Evolutionary conservation across 2,329 filamentous ascomycete genomes (phyloP).

Genomic region (Chlorencoelia australis): DNA sequence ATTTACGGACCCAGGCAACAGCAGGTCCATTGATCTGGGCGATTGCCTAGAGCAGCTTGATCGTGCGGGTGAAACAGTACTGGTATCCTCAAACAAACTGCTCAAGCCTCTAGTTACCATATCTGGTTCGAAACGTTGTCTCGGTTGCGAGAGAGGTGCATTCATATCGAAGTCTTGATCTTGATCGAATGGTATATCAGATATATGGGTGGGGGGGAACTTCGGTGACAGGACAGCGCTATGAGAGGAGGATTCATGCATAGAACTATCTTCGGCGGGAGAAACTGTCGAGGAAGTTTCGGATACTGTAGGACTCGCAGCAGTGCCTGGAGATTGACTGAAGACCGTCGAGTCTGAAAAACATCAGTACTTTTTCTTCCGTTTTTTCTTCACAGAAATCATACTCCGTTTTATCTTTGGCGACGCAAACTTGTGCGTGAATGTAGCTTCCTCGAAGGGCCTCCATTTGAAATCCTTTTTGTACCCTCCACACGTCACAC

Average conservation of each 20-base stretch:
- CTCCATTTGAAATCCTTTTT: conserved; percentile 71
- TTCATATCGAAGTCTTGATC: conserved; percentile 25
- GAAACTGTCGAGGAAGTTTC: conserved; percentile 19
- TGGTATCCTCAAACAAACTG: conserved; percentile 29
- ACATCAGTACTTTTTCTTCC: conserved; percentile 11
- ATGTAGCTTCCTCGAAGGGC: conserved; percentile 54
- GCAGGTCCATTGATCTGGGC: conserved; percentile 37
- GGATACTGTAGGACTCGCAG: conserved; percentile 16
- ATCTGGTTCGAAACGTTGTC: conserved; percentile 27
- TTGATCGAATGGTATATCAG: conserved; percentile 20
- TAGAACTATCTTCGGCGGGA: conserved; percentile 17
- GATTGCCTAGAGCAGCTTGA: conserved; percentile 34
- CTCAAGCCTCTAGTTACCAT: conserved; percentile 28
- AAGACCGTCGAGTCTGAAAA: conserved; percentile 17
- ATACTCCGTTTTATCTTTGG: conserved; percentile 21
- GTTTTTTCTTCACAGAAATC: neutral
- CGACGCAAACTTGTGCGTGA: conserved; percentile 32
- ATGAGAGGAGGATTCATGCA: conserved; percentile 25
- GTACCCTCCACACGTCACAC: conserved; percentile 59
- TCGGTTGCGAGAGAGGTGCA: conserved; percentile 19
- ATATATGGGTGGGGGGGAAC: conserved; percentile 4
- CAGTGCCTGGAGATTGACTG: conserved; percentile 15
- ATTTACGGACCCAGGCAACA: conserved; percentile 38
- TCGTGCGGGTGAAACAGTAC: conserved; percentile 23
- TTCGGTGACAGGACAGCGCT: conserved; percentile 19